phyloP scores from a whole-genome alignment of 192 early-diverging fungal species.

The Coemansia sp. region DNA sequence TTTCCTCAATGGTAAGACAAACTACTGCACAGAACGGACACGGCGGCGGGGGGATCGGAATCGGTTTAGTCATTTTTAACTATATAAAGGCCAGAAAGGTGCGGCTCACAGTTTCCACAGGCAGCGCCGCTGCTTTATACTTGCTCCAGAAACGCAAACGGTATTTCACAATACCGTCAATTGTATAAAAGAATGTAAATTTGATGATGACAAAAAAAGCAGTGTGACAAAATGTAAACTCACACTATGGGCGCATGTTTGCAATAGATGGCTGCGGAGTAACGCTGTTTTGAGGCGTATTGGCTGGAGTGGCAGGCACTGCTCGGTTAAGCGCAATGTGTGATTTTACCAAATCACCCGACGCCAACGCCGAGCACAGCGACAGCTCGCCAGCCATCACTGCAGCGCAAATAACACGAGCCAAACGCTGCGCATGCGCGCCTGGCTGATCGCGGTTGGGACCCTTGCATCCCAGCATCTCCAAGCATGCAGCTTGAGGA shows the following conservation, averaged over 20 bases:
- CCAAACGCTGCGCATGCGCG: constrained; percentile 80
- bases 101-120: too few relatives aligned
- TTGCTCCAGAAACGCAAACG: too few relatives aligned
- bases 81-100: not conserved
- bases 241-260: constrained; percentile 4
- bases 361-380: constrained; percentile 79
- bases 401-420: constrained; percentile 80
- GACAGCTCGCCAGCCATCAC: constrained; percentile 94
- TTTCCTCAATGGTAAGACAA: not conserved
- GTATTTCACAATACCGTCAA: not conserved
- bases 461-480: constrained; percentile 84
- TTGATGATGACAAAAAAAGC: not conserved
- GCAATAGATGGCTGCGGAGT: constrained; percentile 24
- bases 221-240: not conserved
- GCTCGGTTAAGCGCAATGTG: constrained; percentile 88
- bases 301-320: constrained; percentile 41
- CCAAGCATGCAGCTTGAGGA: constrained; percentile 83
- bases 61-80: not conserved
- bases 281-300: constrained; percentile 13
- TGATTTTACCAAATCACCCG: constrained; percentile 83
- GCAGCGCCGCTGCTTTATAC: too few relatives aligned
- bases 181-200: not conserved
- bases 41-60: not conserved
- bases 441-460: constrained; percentile 76
- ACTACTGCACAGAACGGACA: not conserved